These are phyloP conservation scores for Mimosa pudica DNA, from an alignment of 306 rosid species.

Conservation along the genomic window DNA sequence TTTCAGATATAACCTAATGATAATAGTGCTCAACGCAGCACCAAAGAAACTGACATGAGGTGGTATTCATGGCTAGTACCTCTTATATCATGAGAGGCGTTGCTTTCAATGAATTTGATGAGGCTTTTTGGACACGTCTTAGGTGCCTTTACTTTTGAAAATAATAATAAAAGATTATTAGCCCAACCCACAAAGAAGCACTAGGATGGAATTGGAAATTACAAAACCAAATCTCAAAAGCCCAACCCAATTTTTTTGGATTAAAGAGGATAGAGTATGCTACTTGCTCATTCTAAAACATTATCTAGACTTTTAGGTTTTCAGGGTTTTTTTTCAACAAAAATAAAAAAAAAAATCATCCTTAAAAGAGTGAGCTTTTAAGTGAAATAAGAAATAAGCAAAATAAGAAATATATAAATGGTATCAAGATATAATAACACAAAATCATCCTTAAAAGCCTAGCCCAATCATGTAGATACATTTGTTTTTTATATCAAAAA, in stretches of 20 bases:
- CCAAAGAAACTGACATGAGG: neutral
- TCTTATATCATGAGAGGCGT: neutral
- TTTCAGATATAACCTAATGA: neutral
- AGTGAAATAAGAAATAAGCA: neutral
- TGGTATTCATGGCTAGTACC: neutral
- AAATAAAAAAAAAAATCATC: neutral
- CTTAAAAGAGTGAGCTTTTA: neutral
- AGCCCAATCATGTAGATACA: neutral
- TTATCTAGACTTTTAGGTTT: neutral
- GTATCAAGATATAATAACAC: neutral
- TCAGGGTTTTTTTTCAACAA: neutral
- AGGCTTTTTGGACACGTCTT: neutral
- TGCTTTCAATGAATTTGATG: neutral
- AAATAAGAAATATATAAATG: neutral
- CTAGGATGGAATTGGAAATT: neutral
- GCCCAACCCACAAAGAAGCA: neutral
- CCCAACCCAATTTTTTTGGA: neutral
- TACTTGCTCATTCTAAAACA: neutral
- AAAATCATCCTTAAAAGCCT: neutral
- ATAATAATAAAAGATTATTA: neutral
- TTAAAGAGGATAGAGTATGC: neutral
- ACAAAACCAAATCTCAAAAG: neutral
- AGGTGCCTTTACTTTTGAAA: neutral
- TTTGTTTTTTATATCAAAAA: neutral
- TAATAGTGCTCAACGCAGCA: neutral